Evolutionary conservation across 352 stramenopile genomes (phyloP), one percentile per base, ranked within the genome.

Genomic region (Globisporangium apiculatum): DNA sequence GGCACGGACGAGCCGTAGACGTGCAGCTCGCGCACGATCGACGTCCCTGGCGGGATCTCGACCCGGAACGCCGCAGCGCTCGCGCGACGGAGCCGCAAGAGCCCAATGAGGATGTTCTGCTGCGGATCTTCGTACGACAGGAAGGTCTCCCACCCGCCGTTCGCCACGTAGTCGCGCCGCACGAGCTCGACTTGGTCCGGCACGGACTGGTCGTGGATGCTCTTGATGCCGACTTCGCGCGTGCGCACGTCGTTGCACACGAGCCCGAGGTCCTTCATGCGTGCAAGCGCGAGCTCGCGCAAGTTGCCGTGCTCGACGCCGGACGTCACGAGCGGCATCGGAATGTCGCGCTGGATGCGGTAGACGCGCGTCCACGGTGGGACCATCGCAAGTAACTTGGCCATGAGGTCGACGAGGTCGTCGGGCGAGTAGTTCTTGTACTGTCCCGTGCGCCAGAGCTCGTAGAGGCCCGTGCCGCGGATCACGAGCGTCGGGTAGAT

Each of bases 401-500:
- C 94, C 59, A 97, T 97, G 18, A 99, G 72, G 65, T 98, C 96
- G 40, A 95, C 85, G 35, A 95, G 70, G 55, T 90, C 79, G 54
- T 87, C 75, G 1, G 79, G 79, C 18, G 79, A 86, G 65, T 90
- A 90, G 60, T 88, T 90, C 45, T 84, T 86, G 83, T 99, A 99
- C 53, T 83, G 58, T 24, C 95, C 95, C 6, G 93, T 98, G 67
- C 98, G 98, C 94, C 95, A 99, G n/a, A 99, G 71, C 71, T 99
- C 94, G 64, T 99, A 99, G 37, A 99, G 75, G 9, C 96, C 96
- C 42, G 94, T 99, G 14, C 94, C 96, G 37, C 96, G 90, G 73
- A 99, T 98, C 45, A 98, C 96, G 43, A 99, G 79, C 15, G 94
- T 98, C 18, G 96, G 96, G 69, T 98, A 99, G 24, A 99, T 76